Base-by-base conservation (phyloP, 345 rosid species). In the Anacardium occidentale region DNA sequence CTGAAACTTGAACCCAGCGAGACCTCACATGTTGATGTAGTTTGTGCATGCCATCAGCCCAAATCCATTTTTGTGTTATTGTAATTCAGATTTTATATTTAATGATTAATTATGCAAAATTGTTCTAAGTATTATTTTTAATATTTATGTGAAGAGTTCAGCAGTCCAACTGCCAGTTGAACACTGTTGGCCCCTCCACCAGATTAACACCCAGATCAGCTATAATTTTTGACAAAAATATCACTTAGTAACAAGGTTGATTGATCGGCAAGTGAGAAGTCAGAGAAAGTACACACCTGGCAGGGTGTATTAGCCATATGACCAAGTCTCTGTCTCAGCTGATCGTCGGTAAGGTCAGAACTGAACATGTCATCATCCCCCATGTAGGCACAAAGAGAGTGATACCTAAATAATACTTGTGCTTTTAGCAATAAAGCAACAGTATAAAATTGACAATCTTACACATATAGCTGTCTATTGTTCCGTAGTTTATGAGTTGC, bases 311-410 rank as follows among this genome's bases (percentile, higher is more conserved):
- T 92, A 78, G 84, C 78, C 99, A 95, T 95, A 74, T 90, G 96
- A 9, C 99, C 98, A 70, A 95, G 96, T 79, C 89, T 88, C 78
- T 76, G 82, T 91, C 79, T 92, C 77, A 92, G 85, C 77, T 92
- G 99, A 85, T 95, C 91, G 52, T 92, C 99, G 65, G 83, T 95
- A 68, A 95, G 98, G 80, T 95, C 98, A 50, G 99, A 95, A 79
- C 99, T 95, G 85, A 95, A 95, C 90, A 92, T 84, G 85, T 92
- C 99, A 76, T 92, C 98, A 53, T 92, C 97, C 4, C 99, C 99
- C 97, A 90, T 95, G 85, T 90, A 95, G 34, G 97, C 90, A 81
- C 90, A 87, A 68, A 95, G 98, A 53, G 98, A 95, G 82, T 90
- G 81, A 70, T 89, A 92, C 88, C 99, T 95, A 83, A 74, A 79